Conservation (phyloP, 345 rosid species). For the Eucalyptus marginata region DNA sequence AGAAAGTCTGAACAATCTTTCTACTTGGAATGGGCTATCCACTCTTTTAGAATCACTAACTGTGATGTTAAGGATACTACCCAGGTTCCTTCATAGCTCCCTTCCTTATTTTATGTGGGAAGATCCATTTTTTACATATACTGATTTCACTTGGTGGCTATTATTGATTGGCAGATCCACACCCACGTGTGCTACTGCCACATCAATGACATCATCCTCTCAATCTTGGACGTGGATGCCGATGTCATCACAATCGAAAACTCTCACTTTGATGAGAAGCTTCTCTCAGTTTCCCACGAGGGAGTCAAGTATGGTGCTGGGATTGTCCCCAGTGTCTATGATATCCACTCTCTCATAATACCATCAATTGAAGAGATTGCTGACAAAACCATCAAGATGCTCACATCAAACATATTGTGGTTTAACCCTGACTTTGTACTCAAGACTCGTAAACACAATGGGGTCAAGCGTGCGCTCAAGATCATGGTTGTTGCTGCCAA, state of each 20-base stretch:
- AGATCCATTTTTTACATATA: accelerated
- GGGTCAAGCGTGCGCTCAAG: slow-evolving; percentile 79
- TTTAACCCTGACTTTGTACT: slow-evolving; percentile 96
- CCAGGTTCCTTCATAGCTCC: neutral
- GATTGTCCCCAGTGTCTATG: slow-evolving; percentile 89
- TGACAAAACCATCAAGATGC: slow-evolving; percentile 87
- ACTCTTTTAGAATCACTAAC: slow-evolving; percentile 42
- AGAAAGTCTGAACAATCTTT: slow-evolving; percentile 92
- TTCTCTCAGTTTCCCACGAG: slow-evolving; percentile 64
- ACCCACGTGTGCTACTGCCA: slow-evolving; percentile 60
- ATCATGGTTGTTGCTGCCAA: slow-evolving; percentile 89
- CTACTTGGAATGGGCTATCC: slow-evolving; percentile 97
- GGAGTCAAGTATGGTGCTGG: slow-evolving; percentile 96
- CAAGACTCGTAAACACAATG: slow-evolving; percentile 73
- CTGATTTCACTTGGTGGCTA: neutral
- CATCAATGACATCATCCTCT: slow-evolving; percentile 51
- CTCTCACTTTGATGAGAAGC: slow-evolving; percentile 67
- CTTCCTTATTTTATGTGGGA: neutral
- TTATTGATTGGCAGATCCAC: slow-evolving; percentile 32
- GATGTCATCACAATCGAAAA: slow-evolving; percentile 82
- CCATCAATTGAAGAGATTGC: slow-evolving; percentile 88
- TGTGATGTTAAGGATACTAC: neutral
- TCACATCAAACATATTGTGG: slow-evolving; percentile 77
- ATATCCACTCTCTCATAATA: slow-evolving; percentile 92
- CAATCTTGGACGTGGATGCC: slow-evolving; percentile 50